Evolutionary conservation across 306 rosid species (phyloP).

Genomic region (Carpinus viminea): DNA sequence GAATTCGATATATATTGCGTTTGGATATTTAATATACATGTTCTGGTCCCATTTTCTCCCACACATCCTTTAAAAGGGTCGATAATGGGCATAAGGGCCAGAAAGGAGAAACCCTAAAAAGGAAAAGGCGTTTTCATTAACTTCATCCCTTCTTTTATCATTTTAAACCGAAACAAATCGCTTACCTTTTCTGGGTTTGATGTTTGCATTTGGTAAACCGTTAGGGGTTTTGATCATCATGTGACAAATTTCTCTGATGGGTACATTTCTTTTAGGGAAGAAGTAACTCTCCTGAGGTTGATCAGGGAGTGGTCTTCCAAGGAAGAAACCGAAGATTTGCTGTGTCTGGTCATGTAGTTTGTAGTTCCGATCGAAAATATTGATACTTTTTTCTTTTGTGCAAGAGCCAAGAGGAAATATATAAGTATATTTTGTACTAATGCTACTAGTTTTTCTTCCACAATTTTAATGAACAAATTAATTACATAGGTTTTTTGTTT

Average conservation of each 20-base stretch:
- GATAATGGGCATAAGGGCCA: conserved; percentile 12
- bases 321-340: neutral
- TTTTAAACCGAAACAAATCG: neutral
- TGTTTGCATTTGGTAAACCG: neutral
- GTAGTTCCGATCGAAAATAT: neutral
- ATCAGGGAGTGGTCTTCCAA: neutral
- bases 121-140: conserved; percentile 7
- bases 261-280: neutral
- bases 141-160: conserved; percentile 17
- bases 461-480: neutral
- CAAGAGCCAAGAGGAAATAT: neutral
- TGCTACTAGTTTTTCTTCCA: neutral
- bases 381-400: neutral
- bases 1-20: neutral
- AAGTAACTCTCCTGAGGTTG: neutral
- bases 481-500: neutral
- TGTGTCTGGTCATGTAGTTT: neutral
- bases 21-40: conserved; percentile 5
- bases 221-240: conserved; percentile 5
- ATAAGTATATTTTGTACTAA: neutral
- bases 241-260: neutral
- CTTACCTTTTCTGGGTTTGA: conserved; percentile 19
- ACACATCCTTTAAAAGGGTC: neutral
- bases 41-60: conserved; percentile 3
- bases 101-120: conserved; percentile 17